Base-by-base conservation (phyloP, 2,329 filamentous ascomycete species). In the Microthyrium microscopicum region DNA sequence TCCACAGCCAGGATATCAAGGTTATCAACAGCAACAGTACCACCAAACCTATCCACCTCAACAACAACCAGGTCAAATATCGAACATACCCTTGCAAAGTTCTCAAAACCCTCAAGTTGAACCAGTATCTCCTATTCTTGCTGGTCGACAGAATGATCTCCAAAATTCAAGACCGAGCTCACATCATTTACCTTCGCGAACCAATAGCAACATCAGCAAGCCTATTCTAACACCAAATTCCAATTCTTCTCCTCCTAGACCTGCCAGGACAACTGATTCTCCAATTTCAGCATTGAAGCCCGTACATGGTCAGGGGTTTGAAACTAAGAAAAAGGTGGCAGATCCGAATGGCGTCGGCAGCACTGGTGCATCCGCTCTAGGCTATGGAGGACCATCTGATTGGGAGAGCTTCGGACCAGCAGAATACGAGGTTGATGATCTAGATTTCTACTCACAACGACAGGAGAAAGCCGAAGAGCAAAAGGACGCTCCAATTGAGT, bases 381-480 rank as follows among this genome's bases (percentile, higher is more conserved):
- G 28, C 18, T 40, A 26, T 29, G 37, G 31, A 12, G 38, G 29
- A 12, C 36, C 38, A 4, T 40, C 38, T 13, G 38, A 40, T 20
- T 40, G 38, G 38, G 32, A 37, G 21, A 33, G 37, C 15, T 38
- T 41, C 19, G 39, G 33, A 6, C 25, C 29, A 8, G 40, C 31
- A 5, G 43, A 35, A 5, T 47, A 46, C n/a, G 52, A 54, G 27
- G 45, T 54, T 21, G 52, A 54, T 24, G 52, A 55, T 26, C 50
- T 51, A 21, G 51, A 49, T 6, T 26, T 50, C 5, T 54, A 51
- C 34, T n/a, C n/a, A n/a, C n/a, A n/a, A n/a, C n/a, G n/a, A n/a
- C n/a, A n/a, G n/a, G n/a, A n/a, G n/a, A n/a, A n/a, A n/a, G n/a
- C n/a, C 15, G 34, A 29, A 11, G 28, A 25, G 6, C 30, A 36